Evolutionary conservation across 768 basidiomycete species (phyloP).

Genomic region (Terana coerulea): DNA sequence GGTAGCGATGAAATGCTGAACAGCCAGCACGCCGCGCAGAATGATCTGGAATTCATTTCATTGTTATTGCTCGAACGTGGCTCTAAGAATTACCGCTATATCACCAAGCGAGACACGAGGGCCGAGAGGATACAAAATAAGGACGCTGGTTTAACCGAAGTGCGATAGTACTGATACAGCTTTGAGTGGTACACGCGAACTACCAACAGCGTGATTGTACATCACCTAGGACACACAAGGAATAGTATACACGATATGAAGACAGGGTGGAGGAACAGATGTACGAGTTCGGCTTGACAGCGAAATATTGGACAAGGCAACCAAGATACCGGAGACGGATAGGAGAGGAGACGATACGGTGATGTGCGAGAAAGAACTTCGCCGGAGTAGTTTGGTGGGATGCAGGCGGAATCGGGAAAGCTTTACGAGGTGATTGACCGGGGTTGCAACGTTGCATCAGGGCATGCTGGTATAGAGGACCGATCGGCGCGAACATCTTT

Average conservation of each 20-base stretch:
- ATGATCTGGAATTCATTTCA: no score
- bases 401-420: not conserved
- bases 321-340: not conserved
- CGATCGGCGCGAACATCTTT: not conserved
- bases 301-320: not conserved
- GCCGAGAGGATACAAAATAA: not conserved
- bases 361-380: no score
- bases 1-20: no score
- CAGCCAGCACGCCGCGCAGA: no score
- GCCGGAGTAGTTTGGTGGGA: no score
- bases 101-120: not conserved
- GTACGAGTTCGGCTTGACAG: not conserved
- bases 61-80: not conserved
- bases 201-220: not conserved
- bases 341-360: not conserved
- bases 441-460: not conserved
- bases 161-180: constrained; percentile 4
- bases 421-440: no score
- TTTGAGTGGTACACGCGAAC: not conserved
- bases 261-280: not conserved
- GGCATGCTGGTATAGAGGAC: not conserved
- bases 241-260: constrained; percentile 3
- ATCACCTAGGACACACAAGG: not conserved
- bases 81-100: not conserved
- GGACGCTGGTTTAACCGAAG: not conserved